Conservation (phyloP, 139 green algal genomes). For the Micractinium conductrix region DNA sequence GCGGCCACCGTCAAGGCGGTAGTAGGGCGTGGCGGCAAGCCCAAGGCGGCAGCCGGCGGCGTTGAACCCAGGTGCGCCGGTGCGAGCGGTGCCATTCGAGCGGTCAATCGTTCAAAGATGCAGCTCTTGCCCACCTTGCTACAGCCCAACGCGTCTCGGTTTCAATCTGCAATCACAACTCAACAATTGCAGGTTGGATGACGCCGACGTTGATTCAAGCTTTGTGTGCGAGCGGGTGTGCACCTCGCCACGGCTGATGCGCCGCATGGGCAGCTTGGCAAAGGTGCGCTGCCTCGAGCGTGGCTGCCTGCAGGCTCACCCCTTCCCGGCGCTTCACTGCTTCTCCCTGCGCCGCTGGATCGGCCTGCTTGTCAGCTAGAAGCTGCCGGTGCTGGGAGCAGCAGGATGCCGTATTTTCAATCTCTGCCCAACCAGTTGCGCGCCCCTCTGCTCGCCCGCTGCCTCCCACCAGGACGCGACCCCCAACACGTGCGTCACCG, state of each 20-base stretch:
- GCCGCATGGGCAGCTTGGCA: slow-evolving; percentile 77
- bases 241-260: slow-evolving; percentile 85
- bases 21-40: slow-evolving; percentile 13
- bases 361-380: no score
- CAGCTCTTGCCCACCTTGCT: no score
- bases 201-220: slow-evolving; percentile 39
- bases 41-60: neutral
- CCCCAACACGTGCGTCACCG: slow-evolving; percentile 91
- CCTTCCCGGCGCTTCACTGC: no score
- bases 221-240: slow-evolving; percentile 97
- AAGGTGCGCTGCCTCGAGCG: slow-evolving; percentile 63
- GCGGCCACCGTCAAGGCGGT: slow-evolving; percentile 17
- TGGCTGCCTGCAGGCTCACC: neutral
- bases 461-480: slow-evolving; percentile 77
- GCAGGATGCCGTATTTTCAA: no score
- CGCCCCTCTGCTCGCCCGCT: no score
- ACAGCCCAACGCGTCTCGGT: no score
- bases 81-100: no score
- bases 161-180: no score
- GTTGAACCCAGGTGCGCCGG: neutral
- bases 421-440: no score
- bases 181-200: slow-evolving; percentile 29
- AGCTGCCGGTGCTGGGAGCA: no score
- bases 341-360: no score
- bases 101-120: no score